These are phyloP conservation scores for Globisporangium solare DNA, from an alignment of 352 stramenopile species.

Conservation along the genomic window DNA sequence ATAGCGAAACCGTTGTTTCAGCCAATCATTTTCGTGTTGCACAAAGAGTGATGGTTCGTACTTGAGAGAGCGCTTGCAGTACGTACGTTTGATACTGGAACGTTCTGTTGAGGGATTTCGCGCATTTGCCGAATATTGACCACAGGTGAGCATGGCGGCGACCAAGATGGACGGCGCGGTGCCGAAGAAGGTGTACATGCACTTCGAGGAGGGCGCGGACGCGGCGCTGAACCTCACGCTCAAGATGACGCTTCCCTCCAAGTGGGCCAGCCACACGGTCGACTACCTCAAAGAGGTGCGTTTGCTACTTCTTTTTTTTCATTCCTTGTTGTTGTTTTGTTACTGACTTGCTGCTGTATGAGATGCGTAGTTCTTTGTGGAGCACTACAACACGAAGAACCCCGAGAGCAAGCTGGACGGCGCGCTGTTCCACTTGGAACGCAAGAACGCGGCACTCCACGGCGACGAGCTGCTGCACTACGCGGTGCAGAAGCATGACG, in stretches of 20 bases:
- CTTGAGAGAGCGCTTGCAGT: background rate
- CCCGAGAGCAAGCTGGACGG: conserved; percentile 56
- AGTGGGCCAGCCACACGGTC: conserved; percentile 76
- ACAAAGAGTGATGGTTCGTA: background rate
- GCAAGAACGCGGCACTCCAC: conserved; percentile 51
- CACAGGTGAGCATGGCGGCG: conserved; percentile 6
- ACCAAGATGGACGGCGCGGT: conserved; percentile 72
- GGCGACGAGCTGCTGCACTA: conserved; percentile 77
- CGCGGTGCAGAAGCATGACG: conserved; percentile 81
- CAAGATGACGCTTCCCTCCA: conserved; percentile 87
- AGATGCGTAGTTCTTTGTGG: conserved; percentile 76
- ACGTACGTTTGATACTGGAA: background rate
- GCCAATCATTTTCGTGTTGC: background rate
- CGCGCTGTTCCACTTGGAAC: conserved; percentile 61
- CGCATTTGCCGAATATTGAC: background rate
- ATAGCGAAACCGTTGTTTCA: background rate
- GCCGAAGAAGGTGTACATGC: conserved; percentile 88
- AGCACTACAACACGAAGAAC: conserved; percentile 90
- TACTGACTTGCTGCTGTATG: background rate
- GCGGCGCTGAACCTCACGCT: conserved; percentile 67
- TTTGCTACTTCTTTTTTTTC: too few relatives aligned
- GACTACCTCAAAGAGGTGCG: conserved; percentile 81
- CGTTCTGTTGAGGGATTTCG: background rate
- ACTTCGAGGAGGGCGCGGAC: conserved; percentile 70
- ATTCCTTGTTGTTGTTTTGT: too few relatives aligned